phyloP scores from a whole-genome alignment of 371 early-diverging fungal species.

The Actinomortierella ambigua region DNA sequence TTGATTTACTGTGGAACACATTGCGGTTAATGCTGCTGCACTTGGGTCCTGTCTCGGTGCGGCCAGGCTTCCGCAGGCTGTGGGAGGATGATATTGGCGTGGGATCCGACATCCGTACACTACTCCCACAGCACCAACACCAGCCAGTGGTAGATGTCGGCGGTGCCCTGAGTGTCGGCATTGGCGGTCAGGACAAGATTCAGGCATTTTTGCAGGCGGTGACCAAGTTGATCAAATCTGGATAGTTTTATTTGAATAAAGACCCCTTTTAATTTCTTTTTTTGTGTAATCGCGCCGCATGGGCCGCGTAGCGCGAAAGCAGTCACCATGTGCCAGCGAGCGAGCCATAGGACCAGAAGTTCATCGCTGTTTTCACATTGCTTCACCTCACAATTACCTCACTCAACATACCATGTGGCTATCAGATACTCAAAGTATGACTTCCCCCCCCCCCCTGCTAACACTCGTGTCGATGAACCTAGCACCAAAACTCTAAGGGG shows the following conservation, averaged over 20 bases:
- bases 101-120: too few relatives aligned
- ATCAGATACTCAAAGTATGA: conserved; percentile 82
- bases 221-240: too few relatives aligned
- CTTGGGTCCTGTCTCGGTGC: conserved; percentile 15
- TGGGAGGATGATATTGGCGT: neutral
- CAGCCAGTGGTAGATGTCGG: neutral
- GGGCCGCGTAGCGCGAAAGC: too few relatives aligned
- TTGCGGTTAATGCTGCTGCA: conserved; percentile 21
- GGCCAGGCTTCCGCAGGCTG: conserved; percentile 18
- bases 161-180: neutral
- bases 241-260: too few relatives aligned
- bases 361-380: too few relatives aligned
- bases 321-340: too few relatives aligned
- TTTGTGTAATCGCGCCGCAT: too few relatives aligned
- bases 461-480: neutral
- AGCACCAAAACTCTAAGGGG: neutral
- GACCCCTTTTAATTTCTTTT: too few relatives aligned
- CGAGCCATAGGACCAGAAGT: too few relatives aligned
- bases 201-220: conserved; percentile 19
- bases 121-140: neutral
- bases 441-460: neutral
- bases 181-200: conserved; percentile 26
- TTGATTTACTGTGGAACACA: conserved; percentile 22
- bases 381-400: neutral
- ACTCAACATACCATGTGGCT: conserved; percentile 68